A percentile compares a stretch with the other conserved stretches of the same genome.
These are phyloP conservation scores for Blastomyces gilchristii DNA, from an alignment of 2,329 filamentous ascomycete species.

Conservation along the genomic window DNA sequence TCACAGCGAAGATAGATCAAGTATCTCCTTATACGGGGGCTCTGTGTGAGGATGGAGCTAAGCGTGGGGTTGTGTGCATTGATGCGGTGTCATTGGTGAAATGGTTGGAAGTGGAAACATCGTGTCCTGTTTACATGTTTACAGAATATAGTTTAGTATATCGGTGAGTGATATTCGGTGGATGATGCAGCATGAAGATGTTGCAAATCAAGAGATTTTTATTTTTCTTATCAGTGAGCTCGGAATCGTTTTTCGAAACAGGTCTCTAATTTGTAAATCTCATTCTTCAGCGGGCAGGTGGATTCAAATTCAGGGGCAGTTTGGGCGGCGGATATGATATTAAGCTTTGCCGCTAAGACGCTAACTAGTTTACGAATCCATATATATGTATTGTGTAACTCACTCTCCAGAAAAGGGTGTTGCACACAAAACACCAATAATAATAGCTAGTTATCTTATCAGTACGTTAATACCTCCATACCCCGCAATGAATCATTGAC, in stretches of 20 bases:
- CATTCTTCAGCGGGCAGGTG: too few species aligned
- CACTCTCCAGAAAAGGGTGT: too few species aligned
- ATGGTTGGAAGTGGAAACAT: neutral
- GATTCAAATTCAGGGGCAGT: too few species aligned
- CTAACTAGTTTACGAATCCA: too few species aligned
- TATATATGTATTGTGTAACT: too few species aligned
- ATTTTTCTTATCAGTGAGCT: neutral
- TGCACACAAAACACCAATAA: too few species aligned
- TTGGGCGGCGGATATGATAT: too few species aligned
- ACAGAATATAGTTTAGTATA: neutral
- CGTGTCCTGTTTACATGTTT: neutral
- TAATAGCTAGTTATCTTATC: too few species aligned
- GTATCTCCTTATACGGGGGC: neutral
- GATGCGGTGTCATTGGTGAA: neutral
- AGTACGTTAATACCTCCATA: too few species aligned
- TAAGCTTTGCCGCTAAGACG: too few species aligned
- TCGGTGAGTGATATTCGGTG: neutral
- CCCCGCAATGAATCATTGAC: too few species aligned
- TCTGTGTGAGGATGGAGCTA: neutral
- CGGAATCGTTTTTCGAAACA: neutral
- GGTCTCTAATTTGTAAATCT: too few species aligned
- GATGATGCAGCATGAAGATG: neutral
- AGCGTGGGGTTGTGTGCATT: neutral
- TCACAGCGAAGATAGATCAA: neutral
- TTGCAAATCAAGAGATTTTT: neutral